These are phyloP conservation scores for Rubroboletus satanas DNA, from an alignment of 768 basidiomycete genomes.

Conservation along the genomic window DNA sequence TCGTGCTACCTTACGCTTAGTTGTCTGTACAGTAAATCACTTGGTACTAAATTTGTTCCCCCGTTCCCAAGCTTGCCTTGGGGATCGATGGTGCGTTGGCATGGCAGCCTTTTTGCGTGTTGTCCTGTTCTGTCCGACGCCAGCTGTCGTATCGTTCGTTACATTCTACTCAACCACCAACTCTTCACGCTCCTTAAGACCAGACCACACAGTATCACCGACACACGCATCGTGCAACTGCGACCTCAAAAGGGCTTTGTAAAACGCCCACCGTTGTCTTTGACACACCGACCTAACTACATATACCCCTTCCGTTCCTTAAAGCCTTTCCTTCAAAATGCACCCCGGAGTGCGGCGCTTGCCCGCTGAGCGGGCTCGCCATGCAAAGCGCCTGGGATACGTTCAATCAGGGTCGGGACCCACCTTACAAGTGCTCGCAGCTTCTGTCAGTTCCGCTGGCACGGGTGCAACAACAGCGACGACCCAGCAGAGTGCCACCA, in stretches of 20 bases:
- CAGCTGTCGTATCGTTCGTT: neutral
- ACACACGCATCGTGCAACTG: neutral
- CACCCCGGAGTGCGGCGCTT: conserved; percentile 24
- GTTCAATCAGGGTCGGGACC: conserved; percentile 12
- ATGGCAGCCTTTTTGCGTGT: conserved; percentile 6
- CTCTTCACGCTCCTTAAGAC: conserved; percentile 17
- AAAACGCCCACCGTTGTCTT: neutral
- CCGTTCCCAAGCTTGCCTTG: neutral
- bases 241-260: neutral
- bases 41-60: neutral
- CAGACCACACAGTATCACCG: neutral
- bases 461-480: neutral
- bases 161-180: conserved; percentile 3
- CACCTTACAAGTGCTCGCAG: conserved; percentile 3
- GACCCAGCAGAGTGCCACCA: neutral
- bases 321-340: conserved; percentile 15
- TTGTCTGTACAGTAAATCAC: neutral
- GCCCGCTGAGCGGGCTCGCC: conserved; percentile 33
- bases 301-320: neutral
- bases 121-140: neutral
- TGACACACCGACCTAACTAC: neutral
- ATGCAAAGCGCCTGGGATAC: conserved; percentile 31
- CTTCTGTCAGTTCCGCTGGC: neutral
- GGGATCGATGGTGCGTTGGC: conserved; percentile 10
- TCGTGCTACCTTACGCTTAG: neutral